These are phyloP conservation scores for Periconia macrospinosa DNA, from an alignment of 2,329 filamentous ascomycete genomes.

Conservation along the genomic window DNA sequence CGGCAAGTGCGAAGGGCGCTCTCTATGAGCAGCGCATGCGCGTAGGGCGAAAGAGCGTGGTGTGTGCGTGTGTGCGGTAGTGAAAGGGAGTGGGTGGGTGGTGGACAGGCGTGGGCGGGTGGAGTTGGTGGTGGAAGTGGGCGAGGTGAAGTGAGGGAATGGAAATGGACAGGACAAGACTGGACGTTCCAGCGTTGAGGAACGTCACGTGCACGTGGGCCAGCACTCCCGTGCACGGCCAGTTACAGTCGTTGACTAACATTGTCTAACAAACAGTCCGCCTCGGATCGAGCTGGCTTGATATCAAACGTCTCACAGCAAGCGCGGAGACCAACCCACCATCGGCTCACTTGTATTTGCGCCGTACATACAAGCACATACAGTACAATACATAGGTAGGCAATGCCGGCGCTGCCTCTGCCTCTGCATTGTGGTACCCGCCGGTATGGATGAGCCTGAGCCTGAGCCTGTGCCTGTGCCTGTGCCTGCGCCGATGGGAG, in stretches of 20 bases:
- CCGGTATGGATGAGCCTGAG: conserved; percentile 37
- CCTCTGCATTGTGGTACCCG: conserved; percentile 9
- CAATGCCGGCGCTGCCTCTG: conserved; percentile 19
- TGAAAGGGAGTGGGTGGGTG: conserved; percentile 1
- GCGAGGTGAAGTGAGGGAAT: not conserved
- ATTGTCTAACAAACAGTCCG: no score
- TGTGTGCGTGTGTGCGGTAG: not conserved
- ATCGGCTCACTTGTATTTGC: not conserved
- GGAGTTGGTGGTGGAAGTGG: not conserved
- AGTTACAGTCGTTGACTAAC: no score
- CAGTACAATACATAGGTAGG: no score
- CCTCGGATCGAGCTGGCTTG: no score
- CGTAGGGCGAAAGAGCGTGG: conserved; percentile 4
- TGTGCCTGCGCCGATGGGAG: conserved; percentile 11
- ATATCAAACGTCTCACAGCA: not conserved
- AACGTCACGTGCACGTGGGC: not conserved
- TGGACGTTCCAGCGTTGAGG: not conserved
- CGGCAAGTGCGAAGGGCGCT: conserved; percentile 15
- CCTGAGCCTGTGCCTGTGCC: conserved; percentile 10
- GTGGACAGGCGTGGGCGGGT: conserved; percentile 5
- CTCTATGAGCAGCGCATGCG: not conserved
- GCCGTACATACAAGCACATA: no score
- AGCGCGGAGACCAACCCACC: not conserved
- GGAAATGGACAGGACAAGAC: not conserved
- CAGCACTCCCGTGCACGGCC: no score